phyloP scores from a whole-genome alignment of 164 flowering plant species.

The Annona cherimola region DNA sequence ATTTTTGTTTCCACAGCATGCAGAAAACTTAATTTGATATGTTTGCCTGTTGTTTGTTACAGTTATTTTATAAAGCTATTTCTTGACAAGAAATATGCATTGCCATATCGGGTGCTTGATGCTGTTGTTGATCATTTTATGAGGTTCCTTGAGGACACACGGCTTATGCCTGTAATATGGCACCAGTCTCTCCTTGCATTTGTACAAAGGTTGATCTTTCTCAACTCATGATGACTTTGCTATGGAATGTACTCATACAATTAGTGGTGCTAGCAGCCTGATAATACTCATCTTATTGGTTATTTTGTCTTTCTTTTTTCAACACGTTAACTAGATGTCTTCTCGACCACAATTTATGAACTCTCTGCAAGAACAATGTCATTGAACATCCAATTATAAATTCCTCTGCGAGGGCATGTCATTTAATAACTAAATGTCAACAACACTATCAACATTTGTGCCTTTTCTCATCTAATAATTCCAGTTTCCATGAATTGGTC shows the following conservation, averaged over 20 bases:
- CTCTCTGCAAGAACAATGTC: too few species aligned
- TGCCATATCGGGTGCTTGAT: constrained; percentile 85
- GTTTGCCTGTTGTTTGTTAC: constrained; percentile 26
- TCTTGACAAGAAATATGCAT: constrained; percentile 86
- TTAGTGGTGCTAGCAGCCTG: not conserved
- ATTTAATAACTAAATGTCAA: too few species aligned
- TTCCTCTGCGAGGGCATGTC: too few species aligned
- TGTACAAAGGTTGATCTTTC: constrained; percentile 62
- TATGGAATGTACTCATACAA: not conserved
- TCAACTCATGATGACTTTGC: not conserved
- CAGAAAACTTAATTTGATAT: not conserved
- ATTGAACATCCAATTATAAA: too few species aligned
- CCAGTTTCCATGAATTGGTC: too few species aligned
- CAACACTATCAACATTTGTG: too few species aligned
- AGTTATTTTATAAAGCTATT: constrained; percentile 90
- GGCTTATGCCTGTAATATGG: constrained; percentile 98
- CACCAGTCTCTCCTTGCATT: constrained; percentile 95
- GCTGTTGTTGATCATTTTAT: constrained; percentile 75
- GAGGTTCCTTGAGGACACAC: constrained; percentile 64
- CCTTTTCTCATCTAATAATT: too few species aligned
- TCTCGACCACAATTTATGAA: too few species aligned
- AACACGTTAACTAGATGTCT: too few species aligned
- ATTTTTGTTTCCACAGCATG: not conserved
- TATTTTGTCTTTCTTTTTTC: too few species aligned
- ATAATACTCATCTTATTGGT: too few species aligned